Percentiles rank a stretch among this genome's conserved stretches.
Evolutionary conservation across 805 yeast species (phyloP).

Genomic region (Metschnikowia similis): DNA sequence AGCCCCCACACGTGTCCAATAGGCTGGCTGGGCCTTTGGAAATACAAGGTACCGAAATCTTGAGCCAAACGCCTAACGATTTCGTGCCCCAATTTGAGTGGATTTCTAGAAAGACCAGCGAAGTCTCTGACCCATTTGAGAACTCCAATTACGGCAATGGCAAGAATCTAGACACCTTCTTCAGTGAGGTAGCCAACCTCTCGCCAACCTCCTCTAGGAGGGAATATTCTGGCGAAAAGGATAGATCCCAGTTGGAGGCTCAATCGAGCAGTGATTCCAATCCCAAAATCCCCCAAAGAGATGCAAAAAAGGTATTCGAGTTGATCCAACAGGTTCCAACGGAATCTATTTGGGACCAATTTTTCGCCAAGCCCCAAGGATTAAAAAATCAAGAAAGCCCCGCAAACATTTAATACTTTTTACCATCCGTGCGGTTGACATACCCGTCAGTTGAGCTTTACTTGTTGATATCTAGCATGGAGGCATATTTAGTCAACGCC

Average conservation of each 20-base stretch:
- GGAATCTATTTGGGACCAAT: conserved; percentile 68
- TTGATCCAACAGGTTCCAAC: conserved; percentile 60
- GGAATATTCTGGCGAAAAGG: neutral
- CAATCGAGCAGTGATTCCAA: neutral
- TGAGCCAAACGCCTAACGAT: neutral
- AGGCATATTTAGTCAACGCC: conserved; percentile 17
- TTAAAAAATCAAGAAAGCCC: neutral
- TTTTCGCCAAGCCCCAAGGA: conserved; percentile 33
- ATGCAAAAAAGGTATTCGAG: conserved; percentile 55
- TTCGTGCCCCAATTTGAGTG: conserved; percentile 7
- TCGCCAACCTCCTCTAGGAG: conserved; percentile 14
- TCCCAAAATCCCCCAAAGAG: conserved; percentile 24
- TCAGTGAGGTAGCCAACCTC: conserved; percentile 42
- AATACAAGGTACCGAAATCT: neutral
- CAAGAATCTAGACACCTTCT: conserved; percentile 40
- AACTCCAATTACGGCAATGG: conserved; percentile 2
- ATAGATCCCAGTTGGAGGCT: neutral
- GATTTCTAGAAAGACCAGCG: conserved; percentile 5
- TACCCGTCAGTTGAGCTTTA: neutral
- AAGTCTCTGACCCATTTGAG: neutral
- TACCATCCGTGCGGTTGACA: too few species aligned
- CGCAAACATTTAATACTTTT: neutral
- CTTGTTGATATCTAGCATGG: conserved; percentile 5
- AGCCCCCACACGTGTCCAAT: neutral
- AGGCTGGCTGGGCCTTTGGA: neutral